Evolutionary conservation across 805 yeast species (phyloP), one percentile per base, ranked within the genome.

Genomic region (Schwanniomyces polymorphus): DNA sequence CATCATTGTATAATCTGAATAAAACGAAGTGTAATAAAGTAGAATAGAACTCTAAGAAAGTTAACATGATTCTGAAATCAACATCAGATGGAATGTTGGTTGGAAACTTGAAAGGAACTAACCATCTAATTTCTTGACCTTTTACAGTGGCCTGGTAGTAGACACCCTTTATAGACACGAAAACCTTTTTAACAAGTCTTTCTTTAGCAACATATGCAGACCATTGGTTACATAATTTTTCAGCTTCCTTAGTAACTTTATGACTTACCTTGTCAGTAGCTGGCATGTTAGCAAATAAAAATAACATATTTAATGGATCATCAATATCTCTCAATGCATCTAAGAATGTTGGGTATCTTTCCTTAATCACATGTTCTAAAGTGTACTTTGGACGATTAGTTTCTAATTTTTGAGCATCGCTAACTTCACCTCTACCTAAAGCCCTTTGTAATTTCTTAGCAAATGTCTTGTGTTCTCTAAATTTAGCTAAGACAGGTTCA

Each of bases 51-150:
- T 94, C 99, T 63, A 94, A 79, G 71, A 94, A 94, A 1, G 98
- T 92, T 61, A 90, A 77, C 99, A 94, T 94, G 74, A 94, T 90
- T 69, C 94, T 81, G 76, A 94, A 92, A 71, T 94, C 99, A 49
- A 94, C 84, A 67, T 94, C 98, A 39, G 86, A 71, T 41, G 99
- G 98, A 56, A 94, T 86, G 67, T 88, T 88, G 67, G 92, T 96
- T 16, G 99, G 97, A 75, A 91, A 94, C 69, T 91, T 94, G 80
- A 86, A 94, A 21, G 99, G 99, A 41, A 90, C 96, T 50, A 94
- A 81, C 99, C 99, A 94, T 70, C 92, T 81, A 40, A 94, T 79
- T 55, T 89, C 96, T 68, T 91, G 97, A 55, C 99, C 99, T 66
- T 80, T 84, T 41, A 94, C 83, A 51, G 66, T 80, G 28, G 97